Conservation (phyloP, 768 basidiomycete species). For the Coprinopsis sp. region DNA sequence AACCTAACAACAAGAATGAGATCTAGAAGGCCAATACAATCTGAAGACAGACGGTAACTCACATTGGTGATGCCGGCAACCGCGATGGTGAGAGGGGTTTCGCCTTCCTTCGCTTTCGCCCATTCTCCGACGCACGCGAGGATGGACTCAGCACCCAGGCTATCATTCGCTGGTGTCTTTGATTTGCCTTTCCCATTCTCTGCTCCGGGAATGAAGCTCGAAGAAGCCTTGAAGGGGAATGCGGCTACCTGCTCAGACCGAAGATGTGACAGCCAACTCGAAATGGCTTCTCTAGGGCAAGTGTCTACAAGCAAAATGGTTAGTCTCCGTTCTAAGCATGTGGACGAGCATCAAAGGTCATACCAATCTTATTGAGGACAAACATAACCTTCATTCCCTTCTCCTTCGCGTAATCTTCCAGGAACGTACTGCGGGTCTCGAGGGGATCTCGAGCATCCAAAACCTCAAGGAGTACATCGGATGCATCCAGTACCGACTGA, state of each 20-base stretch:
- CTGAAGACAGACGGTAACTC: conserved; percentile 23
- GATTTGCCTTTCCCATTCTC: conserved; percentile 42
- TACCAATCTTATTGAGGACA: conserved; percentile 88
- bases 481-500: conserved; percentile 62
- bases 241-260: conserved; percentile 54
- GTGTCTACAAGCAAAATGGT: conserved; percentile 50
- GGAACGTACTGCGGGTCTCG: conserved; percentile 56
- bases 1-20: conserved; percentile 34
- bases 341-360: conserved; percentile 21
- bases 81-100: conserved; percentile 59
- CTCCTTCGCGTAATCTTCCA: conserved; percentile 51
- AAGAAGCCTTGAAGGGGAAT: conserved; percentile 68
- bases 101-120: conserved; percentile 42
- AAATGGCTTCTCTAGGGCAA: conserved; percentile 71
- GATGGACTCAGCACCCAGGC: conserved; percentile 53
- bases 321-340: not conserved
- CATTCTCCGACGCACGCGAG: conserved; percentile 43
- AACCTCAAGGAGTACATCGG: conserved; percentile 77
- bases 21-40: not conserved
- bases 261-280: conserved; percentile 62
- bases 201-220: conserved; percentile 53
- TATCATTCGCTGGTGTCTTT: conserved; percentile 45
- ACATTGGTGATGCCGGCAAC: conserved; percentile 86
- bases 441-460: conserved; percentile 83
- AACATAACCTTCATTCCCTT: conserved; percentile 46